Evolutionary conservation across 768 basidiomycete species (phyloP).

Genomic region (Phanerodontia chrysosporium): DNA sequence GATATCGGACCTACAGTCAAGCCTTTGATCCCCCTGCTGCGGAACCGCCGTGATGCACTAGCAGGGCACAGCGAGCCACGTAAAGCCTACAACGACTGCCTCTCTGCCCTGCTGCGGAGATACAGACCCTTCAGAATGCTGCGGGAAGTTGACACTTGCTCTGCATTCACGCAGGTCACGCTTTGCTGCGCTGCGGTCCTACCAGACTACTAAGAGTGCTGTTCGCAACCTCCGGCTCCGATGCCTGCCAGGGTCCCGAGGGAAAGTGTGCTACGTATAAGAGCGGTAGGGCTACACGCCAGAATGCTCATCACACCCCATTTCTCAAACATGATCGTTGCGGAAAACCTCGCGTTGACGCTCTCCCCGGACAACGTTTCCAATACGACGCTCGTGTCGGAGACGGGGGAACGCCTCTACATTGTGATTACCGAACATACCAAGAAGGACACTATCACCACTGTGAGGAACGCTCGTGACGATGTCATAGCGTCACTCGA

Average conservation of each 20-base stretch:
- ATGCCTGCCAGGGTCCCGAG: no score
- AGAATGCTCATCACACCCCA: no score
- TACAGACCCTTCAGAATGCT: no score
- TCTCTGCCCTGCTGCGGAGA: no score
- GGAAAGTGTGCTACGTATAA: no score
- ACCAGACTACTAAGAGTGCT: no score
- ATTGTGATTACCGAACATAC: conserved; percentile 31
- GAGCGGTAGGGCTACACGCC: no score
- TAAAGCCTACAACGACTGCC: not conserved
- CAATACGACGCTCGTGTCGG: conserved; percentile 33
- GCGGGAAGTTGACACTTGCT: no score
- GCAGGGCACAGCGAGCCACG: not conserved
- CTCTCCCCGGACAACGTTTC: conserved; percentile 38
- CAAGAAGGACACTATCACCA: conserved; percentile 28
- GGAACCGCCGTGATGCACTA: not conserved
- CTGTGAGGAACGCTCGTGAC: conserved; percentile 28
- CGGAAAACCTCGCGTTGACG: conserved; percentile 25
- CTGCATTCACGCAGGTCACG: no score
- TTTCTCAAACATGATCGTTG: not conserved
- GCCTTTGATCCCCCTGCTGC: not conserved
- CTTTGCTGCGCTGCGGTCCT: no score
- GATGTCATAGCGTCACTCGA: conserved; percentile 33
- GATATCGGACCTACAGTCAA: no score
- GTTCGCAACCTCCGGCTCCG: no score
- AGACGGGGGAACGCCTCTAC: conserved; percentile 31